A percentile compares a stretch with the other conserved stretches of the same genome.
Conservation (phyloP, 2,329 filamentous ascomycete genomes). For the Coniochaeta pulveracea region DNA sequence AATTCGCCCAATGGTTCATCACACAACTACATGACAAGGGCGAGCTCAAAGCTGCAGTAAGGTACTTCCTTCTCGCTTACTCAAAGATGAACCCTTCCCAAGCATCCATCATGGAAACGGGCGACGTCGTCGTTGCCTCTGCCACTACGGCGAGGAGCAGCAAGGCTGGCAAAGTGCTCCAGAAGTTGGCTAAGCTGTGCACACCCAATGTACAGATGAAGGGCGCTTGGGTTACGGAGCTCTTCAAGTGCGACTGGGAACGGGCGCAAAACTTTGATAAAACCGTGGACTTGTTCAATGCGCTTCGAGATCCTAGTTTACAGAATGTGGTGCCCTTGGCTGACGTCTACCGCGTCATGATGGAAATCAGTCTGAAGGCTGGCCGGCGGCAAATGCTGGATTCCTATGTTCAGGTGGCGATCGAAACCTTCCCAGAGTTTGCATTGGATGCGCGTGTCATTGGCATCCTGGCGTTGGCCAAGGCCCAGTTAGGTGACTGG, state of each 20-base stretch:
- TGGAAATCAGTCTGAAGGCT: constrained; percentile 26
- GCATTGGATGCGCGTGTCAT: constrained; percentile 20
- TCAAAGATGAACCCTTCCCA: constrained; percentile 13
- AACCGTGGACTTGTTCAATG: constrained; percentile 15
- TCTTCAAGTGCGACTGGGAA: constrained; percentile 24
- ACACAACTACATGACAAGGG: constrained; percentile 15
- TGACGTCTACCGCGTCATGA: constrained; percentile 24
- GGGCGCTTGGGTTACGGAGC: constrained; percentile 23
- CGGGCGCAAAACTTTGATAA: constrained; percentile 15
- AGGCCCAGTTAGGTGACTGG: constrained; percentile 30
- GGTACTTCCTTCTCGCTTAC: constrained; percentile 21
- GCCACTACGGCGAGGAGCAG: constrained; percentile 17
- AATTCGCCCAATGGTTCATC: constrained; percentile 20
- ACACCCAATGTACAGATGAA: constrained; percentile 13
- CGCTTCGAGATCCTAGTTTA: constrained; percentile 11
- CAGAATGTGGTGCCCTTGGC: constrained; percentile 17
- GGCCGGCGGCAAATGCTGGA: constrained; percentile 19
- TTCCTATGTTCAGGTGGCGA: constrained; percentile 16
- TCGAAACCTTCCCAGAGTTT: constrained; percentile 14
- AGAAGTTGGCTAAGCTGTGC: constrained; percentile 15
- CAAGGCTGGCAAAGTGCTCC: constrained; percentile 17
- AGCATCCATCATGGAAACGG: constrained; percentile 14
- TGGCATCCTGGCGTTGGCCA: constrained; percentile 22
- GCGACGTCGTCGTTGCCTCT: constrained; percentile 20
- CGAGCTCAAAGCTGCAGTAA: constrained; percentile 20